phyloP scores from a whole-genome alignment of 2,329 filamentous ascomycete species.

The Fusarium camptoceras region DNA sequence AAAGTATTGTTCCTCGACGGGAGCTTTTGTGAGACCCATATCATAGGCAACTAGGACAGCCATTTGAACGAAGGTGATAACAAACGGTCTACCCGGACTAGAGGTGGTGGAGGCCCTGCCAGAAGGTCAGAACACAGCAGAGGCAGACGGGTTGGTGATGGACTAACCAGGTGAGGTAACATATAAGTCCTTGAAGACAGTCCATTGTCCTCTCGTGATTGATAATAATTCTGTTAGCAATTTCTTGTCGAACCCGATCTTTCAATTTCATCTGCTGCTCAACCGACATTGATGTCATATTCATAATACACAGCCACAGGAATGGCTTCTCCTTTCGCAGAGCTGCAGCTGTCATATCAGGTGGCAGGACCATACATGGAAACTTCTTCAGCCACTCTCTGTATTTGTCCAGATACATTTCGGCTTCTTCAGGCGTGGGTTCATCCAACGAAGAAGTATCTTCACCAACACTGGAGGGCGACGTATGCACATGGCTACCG shows the following conservation, averaged over 20 bases:
- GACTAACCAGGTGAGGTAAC: slow-evolving; percentile 59
- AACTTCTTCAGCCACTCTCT: slow-evolving; percentile 56
- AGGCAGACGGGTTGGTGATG: no score
- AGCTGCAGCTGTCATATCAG: slow-evolving; percentile 52
- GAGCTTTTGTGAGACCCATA: slow-evolving; percentile 57
- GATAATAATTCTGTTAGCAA: slow-evolving; percentile 61
- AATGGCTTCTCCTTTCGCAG: slow-evolving; percentile 59
- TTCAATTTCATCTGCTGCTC: slow-evolving; percentile 55
- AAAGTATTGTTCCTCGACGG: slow-evolving; percentile 52
- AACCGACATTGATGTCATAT: slow-evolving; percentile 58
- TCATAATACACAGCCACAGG: slow-evolving; percentile 62
- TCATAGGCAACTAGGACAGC: slow-evolving; percentile 59
- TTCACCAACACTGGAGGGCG: slow-evolving; percentile 21
- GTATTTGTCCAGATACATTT: slow-evolving; percentile 57
- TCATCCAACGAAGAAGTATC: slow-evolving; percentile 44
- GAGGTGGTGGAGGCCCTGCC: slow-evolving; percentile 55
- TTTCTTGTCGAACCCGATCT: slow-evolving; percentile 56
- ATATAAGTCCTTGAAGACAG: slow-evolving; percentile 63
- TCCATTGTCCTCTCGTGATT: slow-evolving; percentile 64
- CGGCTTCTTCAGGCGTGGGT: slow-evolving; percentile 53
- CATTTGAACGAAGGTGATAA: slow-evolving; percentile 58
- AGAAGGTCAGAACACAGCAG: slow-evolving; percentile 6
- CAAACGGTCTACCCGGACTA: slow-evolving; percentile 56
- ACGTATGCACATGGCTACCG: slow-evolving; percentile 11
- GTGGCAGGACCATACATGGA: slow-evolving; percentile 58